These are phyloP conservation scores for Microcos paniculata DNA, from an alignment of 345 rosid genomes.

Conservation along the genomic window DNA sequence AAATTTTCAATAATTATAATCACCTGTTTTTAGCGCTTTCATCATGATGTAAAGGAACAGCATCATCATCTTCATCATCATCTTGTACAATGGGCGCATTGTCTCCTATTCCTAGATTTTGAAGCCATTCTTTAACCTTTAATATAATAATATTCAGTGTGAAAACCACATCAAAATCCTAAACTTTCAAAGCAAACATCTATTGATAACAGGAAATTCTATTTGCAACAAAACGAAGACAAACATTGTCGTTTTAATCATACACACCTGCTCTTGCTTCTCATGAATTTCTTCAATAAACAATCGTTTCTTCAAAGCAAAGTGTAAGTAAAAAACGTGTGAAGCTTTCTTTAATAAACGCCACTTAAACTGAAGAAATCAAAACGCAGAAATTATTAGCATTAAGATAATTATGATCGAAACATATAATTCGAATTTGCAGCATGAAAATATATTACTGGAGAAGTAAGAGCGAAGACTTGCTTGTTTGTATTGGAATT, in stretches of 20 bases:
- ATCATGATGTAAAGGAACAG: slow-evolving; percentile 63
- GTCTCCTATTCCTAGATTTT: slow-evolving; percentile 99
- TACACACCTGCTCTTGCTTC: slow-evolving; percentile 98
- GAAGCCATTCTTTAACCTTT: slow-evolving; percentile 99
- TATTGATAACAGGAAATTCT: neutral
- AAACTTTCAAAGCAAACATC: slow-evolving; percentile 22
- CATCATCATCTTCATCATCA: slow-evolving; percentile 80
- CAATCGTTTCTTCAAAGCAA: slow-evolving; percentile 86
- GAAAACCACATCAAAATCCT: slow-evolving; percentile 48
- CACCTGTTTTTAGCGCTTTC: slow-evolving; percentile 83
- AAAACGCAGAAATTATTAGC: slow-evolving; percentile 1
- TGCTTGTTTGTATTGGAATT: slow-evolving; percentile 89
- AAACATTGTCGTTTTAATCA: slow-evolving; percentile 1
- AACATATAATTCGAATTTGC: neutral
- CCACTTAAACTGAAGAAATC: slow-evolving; percentile 79
- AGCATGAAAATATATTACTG: neutral
- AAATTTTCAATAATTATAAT: neutral
- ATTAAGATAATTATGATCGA: neutral
- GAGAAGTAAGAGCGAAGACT: slow-evolving; percentile 4
- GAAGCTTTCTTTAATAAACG: slow-evolving; percentile 80
- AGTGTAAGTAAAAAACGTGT: slow-evolving; percentile 85
- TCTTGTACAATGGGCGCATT: slow-evolving; percentile 66
- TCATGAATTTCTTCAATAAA: slow-evolving; percentile 95
- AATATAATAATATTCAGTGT: slow-evolving; percentile 46
- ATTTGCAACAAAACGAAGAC: neutral